Conservation (phyloP, 1,139 yeast species). For the Saccharomyces hybrid region DNA sequence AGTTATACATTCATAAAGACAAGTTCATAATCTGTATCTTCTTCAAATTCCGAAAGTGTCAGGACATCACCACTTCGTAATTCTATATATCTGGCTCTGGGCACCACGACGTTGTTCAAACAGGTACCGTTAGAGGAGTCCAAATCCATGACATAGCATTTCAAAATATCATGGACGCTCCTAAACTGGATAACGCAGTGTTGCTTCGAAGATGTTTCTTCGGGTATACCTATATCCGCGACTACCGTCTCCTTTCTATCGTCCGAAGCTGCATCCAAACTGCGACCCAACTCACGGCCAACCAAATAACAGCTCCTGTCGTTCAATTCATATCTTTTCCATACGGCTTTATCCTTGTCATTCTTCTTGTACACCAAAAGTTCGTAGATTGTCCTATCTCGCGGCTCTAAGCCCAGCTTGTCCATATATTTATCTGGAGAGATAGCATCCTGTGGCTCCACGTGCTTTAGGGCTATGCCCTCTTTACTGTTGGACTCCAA, state of each 20-base stretch:
- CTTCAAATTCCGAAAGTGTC: conserved; percentile 36
- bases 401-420: conserved; percentile 23
- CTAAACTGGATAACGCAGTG: conserved; percentile 54
- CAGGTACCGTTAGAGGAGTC: conserved; percentile 49
- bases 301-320: conserved; percentile 34
- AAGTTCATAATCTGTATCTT: conserved; percentile 12
- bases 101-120: conserved; percentile 41
- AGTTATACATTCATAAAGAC: conserved; percentile 6
- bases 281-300: conserved; percentile 35
- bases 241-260: conserved; percentile 32
- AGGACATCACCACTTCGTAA: conserved; percentile 43
- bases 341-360: conserved; percentile 7
- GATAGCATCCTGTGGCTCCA: conserved; percentile 39
- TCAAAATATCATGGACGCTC: conserved; percentile 16
- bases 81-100: conserved; percentile 43
- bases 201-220: conserved; percentile 42
- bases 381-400: conserved; percentile 25
- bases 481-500: conserved; percentile 37
- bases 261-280: conserved; percentile 5
- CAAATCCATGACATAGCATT: conserved; percentile 46
- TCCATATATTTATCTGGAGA: conserved; percentile 29
- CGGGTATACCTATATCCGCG: conserved; percentile 40
- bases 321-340: conserved; percentile 30
- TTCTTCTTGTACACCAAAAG: conserved; percentile 18
- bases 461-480: conserved; percentile 40